Evolutionary conservation across 306 rosid genomes (phyloP).

Genomic region (Bauhinia variegata): DNA sequence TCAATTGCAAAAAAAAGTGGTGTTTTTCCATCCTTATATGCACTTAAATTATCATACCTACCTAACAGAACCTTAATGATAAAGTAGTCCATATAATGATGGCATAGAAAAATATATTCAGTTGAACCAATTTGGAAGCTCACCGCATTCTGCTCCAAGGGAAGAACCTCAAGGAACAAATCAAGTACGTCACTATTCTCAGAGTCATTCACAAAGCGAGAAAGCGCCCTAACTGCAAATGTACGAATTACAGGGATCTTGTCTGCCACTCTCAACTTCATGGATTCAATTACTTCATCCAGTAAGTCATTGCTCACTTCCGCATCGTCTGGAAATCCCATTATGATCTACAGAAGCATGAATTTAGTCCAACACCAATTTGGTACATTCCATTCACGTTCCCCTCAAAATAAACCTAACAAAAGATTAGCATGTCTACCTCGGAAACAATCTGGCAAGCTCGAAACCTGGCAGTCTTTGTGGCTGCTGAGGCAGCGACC

Average conservation of each 20-base stretch:
- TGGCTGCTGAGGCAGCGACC: slow-evolving; percentile 51
- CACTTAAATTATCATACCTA: neutral
- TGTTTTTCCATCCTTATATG: neutral
- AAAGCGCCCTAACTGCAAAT: slow-evolving; percentile 87
- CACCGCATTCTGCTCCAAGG: slow-evolving; percentile 75
- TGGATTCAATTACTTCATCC: slow-evolving; percentile 88
- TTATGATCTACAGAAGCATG: slow-evolving; percentile 65
- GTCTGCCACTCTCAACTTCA: slow-evolving; percentile 74
- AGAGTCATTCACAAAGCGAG: slow-evolving; percentile 84
- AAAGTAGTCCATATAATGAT: slow-evolving; percentile 1
- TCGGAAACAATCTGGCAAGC: slow-evolving; percentile 91
- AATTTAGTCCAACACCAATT: neutral
- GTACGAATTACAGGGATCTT: slow-evolving; percentile 78
- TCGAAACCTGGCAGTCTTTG: slow-evolving; percentile 71
- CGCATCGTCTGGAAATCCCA: slow-evolving; percentile 91
- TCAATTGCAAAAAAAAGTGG: neutral
- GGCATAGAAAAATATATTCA: slow-evolving; percentile 4
- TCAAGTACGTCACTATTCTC: slow-evolving; percentile 81
- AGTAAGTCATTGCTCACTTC: slow-evolving; percentile 84
- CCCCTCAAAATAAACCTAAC: neutral
- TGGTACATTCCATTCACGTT: too few species aligned
- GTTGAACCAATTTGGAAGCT: slow-evolving; percentile 40
- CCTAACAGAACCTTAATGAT: too few species aligned
- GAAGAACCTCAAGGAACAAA: slow-evolving; percentile 72
- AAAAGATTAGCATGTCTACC: slow-evolving; percentile 40